Percentiles rank a stretch among this genome's conserved stretches.
phyloP scores from a whole-genome alignment of 2,329 filamentous ascomycete species.

The Amylocarpus encephaloides region DNA sequence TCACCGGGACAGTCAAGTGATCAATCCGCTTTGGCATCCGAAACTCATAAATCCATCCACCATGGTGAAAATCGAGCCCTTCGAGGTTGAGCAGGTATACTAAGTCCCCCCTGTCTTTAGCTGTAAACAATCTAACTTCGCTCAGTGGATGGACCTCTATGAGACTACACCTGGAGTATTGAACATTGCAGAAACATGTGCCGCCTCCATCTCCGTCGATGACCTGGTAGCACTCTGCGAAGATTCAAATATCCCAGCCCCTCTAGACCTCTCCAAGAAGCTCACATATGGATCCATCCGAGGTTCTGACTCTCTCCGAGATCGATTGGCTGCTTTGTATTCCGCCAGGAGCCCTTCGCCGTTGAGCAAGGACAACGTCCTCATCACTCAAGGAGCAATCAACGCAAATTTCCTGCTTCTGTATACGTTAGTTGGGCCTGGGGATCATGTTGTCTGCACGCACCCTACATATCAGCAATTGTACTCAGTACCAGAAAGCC shows the following conservation, averaged over 20 bases:
- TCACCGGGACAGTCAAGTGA: too few species aligned
- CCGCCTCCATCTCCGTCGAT: constrained; percentile 65
- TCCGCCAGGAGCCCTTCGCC: constrained; percentile 45
- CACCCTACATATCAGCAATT: constrained; percentile 85
- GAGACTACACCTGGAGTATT: constrained; percentile 49
- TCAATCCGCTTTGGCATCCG: not conserved
- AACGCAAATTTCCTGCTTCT: constrained; percentile 77
- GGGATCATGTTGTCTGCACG: constrained; percentile 80
- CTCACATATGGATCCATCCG: constrained; percentile 70
- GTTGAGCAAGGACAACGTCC: constrained; percentile 54
- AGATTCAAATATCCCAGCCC: constrained; percentile 39
- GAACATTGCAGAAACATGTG: constrained; percentile 78
- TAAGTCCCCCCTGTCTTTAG: not conserved
- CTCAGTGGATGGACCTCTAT: constrained; percentile 57
- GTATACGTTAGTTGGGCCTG: constrained; percentile 63
- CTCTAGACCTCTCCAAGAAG: constrained; percentile 47
- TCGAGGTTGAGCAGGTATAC: constrained; percentile 64
- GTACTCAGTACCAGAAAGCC: constrained; percentile 64
- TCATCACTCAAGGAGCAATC: constrained; percentile 77
- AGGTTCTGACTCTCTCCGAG: constrained; percentile 57
- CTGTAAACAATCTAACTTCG: constrained; percentile 5
- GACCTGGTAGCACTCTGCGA: constrained; percentile 56
- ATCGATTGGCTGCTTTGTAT: constrained; percentile 60
- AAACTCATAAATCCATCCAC: constrained; percentile 15
- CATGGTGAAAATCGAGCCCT: constrained; percentile 55